Evolutionary conservation across 768 basidiomycete genomes (phyloP), one percentile per base, ranked within the genome.

Genomic region (Tricholomella constricta): DNA sequence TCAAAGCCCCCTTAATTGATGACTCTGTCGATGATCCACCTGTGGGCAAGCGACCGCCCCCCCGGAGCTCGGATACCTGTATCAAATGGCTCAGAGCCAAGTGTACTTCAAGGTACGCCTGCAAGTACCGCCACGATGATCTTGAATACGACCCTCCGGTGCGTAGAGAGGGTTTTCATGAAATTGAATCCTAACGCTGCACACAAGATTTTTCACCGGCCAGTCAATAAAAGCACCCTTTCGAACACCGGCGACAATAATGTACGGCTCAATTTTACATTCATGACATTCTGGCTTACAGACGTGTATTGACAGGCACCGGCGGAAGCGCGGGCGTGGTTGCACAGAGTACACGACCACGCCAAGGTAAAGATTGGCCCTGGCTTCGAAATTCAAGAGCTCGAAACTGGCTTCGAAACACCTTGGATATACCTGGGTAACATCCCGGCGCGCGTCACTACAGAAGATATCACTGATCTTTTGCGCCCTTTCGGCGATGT

Each of bases 371-470:
- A 72, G 19, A 71, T 90, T 41, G 78, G 78, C 27, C 65, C 80
- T 0, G 90, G 91, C 0, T 88, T 88, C 41, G 73, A 75, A 2
- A 75, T 91, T 2, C 65, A 72, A 22, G 75, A 81, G 0, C 63
- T 91, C 6, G 66, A 67, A 6, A 90, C 89, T 1, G 84, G 84
- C 1, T 86, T 90, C 36, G 89, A 93, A 60, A 84, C 85, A 0
- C 79, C 78, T 6, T 83, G 81, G 72, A 62, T 91, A 8, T 70
- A 76, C 32, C 56, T 92, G 2, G 71, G 72, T 4, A 80, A 84
- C 20, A 61, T 91, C 3, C 79, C 81, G 0, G 34, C 55, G 0
- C 54, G 55, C 0, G 70, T 77, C 12, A 66, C 69, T 2, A 56
- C 69, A 0, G 60, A 54, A 0, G 67, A 69, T 0, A 52, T 91